phyloP scores from a whole-genome alignment of 2,329 filamentous ascomycete species.

The Pseudogymnoascus sp. region DNA sequence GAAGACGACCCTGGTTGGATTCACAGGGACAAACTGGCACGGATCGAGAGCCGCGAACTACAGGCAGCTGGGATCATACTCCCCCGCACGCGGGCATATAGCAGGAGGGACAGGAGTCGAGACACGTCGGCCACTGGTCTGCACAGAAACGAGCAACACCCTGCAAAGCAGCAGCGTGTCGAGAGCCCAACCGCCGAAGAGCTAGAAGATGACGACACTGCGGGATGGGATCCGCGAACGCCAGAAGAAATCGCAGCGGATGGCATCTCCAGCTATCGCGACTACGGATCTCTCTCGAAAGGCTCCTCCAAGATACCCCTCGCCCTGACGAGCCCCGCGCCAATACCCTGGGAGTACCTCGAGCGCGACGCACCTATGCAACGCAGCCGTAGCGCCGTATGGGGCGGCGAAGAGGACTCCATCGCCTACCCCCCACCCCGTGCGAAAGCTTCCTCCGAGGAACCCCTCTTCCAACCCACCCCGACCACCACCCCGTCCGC shows the following conservation, averaged over 20 bases:
- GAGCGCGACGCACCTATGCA: slow-evolving; percentile 66
- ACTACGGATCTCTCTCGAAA: slow-evolving; percentile 47
- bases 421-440: slow-evolving; percentile 57
- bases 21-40: slow-evolving; percentile 74
- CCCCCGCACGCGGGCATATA: slow-evolving; percentile 47
- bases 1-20: slow-evolving; percentile 61
- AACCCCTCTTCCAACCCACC: slow-evolving; percentile 49
- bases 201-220: slow-evolving; percentile 35
- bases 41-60: slow-evolving; percentile 74
- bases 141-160: slow-evolving; percentile 41
- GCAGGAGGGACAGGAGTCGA: slow-evolving; percentile 43
- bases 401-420: slow-evolving; percentile 49
- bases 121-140: slow-evolving; percentile 27
- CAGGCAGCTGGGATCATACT: slow-evolving; percentile 69
- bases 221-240: slow-evolving; percentile 65
- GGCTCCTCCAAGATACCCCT: slow-evolving; percentile 80
- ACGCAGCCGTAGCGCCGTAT: slow-evolving; percentile 53
- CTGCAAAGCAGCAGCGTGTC: slow-evolving; percentile 34
- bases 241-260: slow-evolving; percentile 71
- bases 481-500: slow-evolving; percentile 34
- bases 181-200: slow-evolving; percentile 38
- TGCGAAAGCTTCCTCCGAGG: slow-evolving; percentile 63
- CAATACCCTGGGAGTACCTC: slow-evolving; percentile 64
- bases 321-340: slow-evolving; percentile 70
- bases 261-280: slow-evolving; percentile 46